Evolutionary conservation across 2,329 filamentous ascomycete species (phyloP).

Genomic region (Pseudopyrenochaeta lycopersici): DNA sequence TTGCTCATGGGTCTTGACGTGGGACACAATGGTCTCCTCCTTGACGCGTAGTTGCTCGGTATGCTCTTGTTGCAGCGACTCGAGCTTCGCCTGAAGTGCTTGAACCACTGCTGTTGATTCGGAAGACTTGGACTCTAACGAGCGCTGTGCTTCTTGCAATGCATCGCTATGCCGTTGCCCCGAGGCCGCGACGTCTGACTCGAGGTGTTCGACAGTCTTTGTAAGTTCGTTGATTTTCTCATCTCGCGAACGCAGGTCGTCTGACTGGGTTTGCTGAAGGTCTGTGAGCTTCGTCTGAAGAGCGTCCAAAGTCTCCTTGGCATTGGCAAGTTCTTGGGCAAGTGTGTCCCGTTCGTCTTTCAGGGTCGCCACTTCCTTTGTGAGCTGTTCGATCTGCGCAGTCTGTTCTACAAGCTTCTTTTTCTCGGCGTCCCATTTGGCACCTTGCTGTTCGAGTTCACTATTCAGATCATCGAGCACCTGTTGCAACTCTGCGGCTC

Average conservation of each 20-base stretch:
- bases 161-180: slow-evolving; percentile 33
- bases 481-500: slow-evolving; percentile 46
- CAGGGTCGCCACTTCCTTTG: slow-evolving; percentile 28
- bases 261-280: slow-evolving; percentile 40
- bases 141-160: slow-evolving; percentile 33
- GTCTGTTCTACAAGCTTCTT: slow-evolving; percentile 45
- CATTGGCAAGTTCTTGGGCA: slow-evolving; percentile 27
- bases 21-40: slow-evolving; percentile 40
- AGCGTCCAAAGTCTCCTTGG: slow-evolving; percentile 33
- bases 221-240: slow-evolving; percentile 40
- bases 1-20: slow-evolving; percentile 33
- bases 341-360: slow-evolving; percentile 38
- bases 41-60: slow-evolving; percentile 42
- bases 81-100: slow-evolving; percentile 43
- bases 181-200: slow-evolving; percentile 28
- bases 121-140: slow-evolving; percentile 37
- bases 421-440: slow-evolving; percentile 48
- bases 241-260: slow-evolving; percentile 36
- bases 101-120: slow-evolving; percentile 42
- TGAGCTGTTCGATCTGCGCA: slow-evolving; percentile 36
- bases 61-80: slow-evolving; percentile 41
- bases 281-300: slow-evolving; percentile 37
- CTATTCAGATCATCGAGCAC: slow-evolving; percentile 45
- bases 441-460: slow-evolving; percentile 46
- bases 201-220: slow-evolving; percentile 34